Conservation (phyloP, 1,284 basidiomycete genomes). For the Cryptococcus jaspeensis region DNA sequence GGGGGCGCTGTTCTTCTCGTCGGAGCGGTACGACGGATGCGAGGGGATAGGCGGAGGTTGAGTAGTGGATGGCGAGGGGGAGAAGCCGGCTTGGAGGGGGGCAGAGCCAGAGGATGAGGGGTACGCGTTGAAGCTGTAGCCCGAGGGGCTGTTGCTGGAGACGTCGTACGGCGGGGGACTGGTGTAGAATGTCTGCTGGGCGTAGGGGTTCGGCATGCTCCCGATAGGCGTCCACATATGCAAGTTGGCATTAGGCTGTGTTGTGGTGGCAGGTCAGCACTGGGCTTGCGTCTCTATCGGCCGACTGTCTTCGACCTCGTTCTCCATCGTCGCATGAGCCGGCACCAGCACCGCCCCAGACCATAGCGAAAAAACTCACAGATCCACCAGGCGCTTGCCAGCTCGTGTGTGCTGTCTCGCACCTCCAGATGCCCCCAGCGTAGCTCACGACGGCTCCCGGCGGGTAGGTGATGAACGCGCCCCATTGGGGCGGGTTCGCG, state of each 20-base stretch:
- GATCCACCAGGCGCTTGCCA: conserved; percentile 19
- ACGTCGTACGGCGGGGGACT: conserved; percentile 5
- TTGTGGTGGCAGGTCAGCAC: background rate
- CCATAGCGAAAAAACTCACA: conserved; percentile 20
- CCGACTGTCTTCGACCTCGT: too few relatives aligned
- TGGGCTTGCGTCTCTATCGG: too few relatives aligned
- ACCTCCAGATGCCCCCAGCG: conserved; percentile 38
- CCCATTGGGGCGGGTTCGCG: conserved; percentile 18
- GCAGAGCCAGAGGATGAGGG: conserved; percentile 8
- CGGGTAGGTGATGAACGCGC: conserved; percentile 24
- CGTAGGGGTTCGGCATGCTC: conserved; percentile 2
- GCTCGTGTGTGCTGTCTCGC: conserved; percentile 35
- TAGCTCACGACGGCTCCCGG: conserved; percentile 36
- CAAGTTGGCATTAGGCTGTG: conserved; percentile 33
- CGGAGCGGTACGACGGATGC: too few relatives aligned
- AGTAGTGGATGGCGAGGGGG: too few relatives aligned
- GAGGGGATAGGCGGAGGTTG: too few relatives aligned
- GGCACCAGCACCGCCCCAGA: too few relatives aligned
- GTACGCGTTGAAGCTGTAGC: background rate
- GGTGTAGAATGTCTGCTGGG: conserved; percentile 2
- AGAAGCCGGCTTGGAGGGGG: conserved; percentile 8
- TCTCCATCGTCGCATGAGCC: too few relatives aligned
- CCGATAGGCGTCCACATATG: conserved; percentile 42
- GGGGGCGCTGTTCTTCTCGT: too few relatives aligned
- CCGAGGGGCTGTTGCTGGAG: background rate